Base-by-base conservation (phyloP, 768 basidiomycete genomes). In the Candolleomyces efflorescens region DNA sequence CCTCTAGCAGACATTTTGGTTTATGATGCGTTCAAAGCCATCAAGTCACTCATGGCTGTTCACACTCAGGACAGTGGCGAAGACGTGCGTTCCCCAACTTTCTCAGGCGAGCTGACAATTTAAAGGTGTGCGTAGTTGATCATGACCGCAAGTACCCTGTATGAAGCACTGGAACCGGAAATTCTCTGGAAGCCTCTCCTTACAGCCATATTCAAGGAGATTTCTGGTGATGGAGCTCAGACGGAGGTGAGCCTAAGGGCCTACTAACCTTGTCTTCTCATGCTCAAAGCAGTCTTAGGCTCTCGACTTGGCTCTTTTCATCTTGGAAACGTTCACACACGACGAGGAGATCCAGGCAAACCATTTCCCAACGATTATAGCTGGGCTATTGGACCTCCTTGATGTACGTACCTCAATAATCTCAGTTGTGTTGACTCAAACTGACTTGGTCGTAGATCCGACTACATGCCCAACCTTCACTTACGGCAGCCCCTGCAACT, bases 121-220 rank as follows among this genome's bases (percentile, higher is more conserved):
- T 13, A 32, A 49, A 32, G 9, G 36, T 43, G 23, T 45, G 2
- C 58, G 38, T 57, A 92, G 91, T 71, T 92, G 38, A 78, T 79
- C 15, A 85, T 91, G 80, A 94, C 94, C 0, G 93, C 92, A 0
- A 88, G 82, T 60, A 90, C 92, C 1, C 75, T 99, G 0, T 93
- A 95, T 62, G 95, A 98, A 69, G 88, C 91, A n/a, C 82, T 90
- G 15, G 97, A 99, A 59, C 97, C 94, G 2, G 82, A 84, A 54
- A 76, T 93, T 44, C 76, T 94, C 3, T 99, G 96, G 96, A 88
- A 84, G 63, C 81, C 86, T 47, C 65, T 99, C 0, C 78, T 92
- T 53, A 65, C 70, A 41, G 70, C 78, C 6, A 72, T 88, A n/a
- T 75, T 88, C 59, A 62, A 73, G 1, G 84, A 88, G 56, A 71